These are phyloP conservation scores for Diutina mesorugosa DNA, from an alignment of 1,139 yeast genomes.

Conservation along the genomic window DNA sequence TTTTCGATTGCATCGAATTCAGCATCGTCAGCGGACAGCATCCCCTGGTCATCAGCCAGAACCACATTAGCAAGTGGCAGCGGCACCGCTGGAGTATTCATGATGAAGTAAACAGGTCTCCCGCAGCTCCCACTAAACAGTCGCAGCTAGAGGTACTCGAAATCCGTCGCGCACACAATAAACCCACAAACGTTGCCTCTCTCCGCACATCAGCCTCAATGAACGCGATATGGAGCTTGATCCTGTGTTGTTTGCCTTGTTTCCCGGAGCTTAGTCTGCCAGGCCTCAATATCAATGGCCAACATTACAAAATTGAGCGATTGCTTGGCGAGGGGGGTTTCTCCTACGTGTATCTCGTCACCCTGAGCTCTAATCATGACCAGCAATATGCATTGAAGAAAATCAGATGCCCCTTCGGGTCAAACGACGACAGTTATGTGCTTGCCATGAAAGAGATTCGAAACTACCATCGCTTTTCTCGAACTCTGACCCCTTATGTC, in stretches of 20 bases:
- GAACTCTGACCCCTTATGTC: constrained; percentile 40
- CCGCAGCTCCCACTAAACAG: neutral
- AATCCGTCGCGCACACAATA: neutral
- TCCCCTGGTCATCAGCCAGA: constrained; percentile 6
- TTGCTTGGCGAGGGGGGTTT: constrained; percentile 86
- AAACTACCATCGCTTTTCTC: constrained; percentile 55
- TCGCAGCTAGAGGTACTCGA: neutral
- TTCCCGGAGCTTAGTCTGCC: constrained; percentile 29
- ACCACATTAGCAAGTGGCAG: constrained; percentile 3
- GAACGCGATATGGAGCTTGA: constrained; percentile 13
- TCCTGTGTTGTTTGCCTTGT: constrained; percentile 27
- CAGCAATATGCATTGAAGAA: constrained; percentile 66
- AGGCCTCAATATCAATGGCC: constrained; percentile 32
- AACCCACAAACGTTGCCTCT: neutral
- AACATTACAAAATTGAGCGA: constrained; percentile 42
- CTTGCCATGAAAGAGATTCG: constrained; percentile 68
- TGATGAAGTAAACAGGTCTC: neutral
- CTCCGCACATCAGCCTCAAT: neutral
- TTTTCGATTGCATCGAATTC: constrained; percentile 13
- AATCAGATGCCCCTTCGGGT: constrained; percentile 80
- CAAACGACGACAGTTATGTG: constrained; percentile 44
- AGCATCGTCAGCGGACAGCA: neutral
- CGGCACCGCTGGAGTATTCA: constrained; percentile 1
- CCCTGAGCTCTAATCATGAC: constrained; percentile 29
- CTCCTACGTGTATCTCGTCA: constrained; percentile 75